These are phyloP conservation scores for Gleditsia sinensis DNA, from an alignment of 306 rosid species.

Conservation along the genomic window DNA sequence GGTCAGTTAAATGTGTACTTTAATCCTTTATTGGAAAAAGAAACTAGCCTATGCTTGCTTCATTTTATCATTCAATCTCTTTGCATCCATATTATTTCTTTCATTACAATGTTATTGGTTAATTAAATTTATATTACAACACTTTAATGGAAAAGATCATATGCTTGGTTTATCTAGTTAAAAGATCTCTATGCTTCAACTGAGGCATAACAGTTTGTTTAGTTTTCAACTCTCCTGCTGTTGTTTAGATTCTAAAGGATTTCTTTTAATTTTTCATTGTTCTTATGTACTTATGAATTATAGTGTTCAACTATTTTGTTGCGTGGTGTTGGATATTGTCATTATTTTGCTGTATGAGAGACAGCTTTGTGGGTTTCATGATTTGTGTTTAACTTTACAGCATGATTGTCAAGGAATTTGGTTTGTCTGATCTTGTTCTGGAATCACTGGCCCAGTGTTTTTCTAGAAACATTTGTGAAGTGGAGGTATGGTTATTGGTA, in stretches of 20 bases:
- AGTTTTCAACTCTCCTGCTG: background rate
- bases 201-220: background rate
- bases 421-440: slow-evolving; percentile 73
- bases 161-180: slow-evolving; percentile 15
- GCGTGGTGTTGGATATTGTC: background rate
- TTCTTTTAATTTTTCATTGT: background rate
- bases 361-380: slow-evolving; percentile 34
- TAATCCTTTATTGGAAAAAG: slow-evolving; percentile 11
- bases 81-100: background rate
- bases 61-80: background rate
- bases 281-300: background rate
- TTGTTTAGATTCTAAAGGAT: background rate
- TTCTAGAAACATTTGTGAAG: slow-evolving; percentile 71
- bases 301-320: background rate
- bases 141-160: slow-evolving; percentile 1
- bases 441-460: slow-evolving; percentile 79
- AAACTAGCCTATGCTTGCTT: slow-evolving; percentile 11
- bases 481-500: slow-evolving; percentile 61
- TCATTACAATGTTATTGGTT: background rate
- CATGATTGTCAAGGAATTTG: slow-evolving; percentile 74
- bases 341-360: slow-evolving; percentile 20
- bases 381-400: slow-evolving; percentile 54
- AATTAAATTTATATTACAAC: background rate
- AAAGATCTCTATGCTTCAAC: slow-evolving; percentile 3
- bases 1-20: slow-evolving; percentile 16